Percentiles rank a stretch among this genome's conserved stretches.
phyloP scores from a whole-genome alignment of 73 alveolate species.

The Urostyla sp. region DNA sequence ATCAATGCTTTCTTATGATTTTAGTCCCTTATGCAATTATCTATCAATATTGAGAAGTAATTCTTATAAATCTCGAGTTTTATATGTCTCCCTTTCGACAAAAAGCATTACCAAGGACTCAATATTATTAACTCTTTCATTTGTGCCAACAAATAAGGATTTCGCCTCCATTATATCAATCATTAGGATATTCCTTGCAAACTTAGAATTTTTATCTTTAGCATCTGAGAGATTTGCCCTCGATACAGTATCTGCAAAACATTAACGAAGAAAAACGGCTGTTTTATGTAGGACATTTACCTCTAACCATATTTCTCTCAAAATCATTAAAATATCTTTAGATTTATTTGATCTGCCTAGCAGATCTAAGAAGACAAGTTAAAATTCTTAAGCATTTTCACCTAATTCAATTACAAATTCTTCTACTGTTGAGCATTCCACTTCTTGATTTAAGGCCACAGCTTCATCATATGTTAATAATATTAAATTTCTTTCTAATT shows the following conservation, averaged over 20 bases:
- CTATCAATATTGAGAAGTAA: constrained; percentile 27
- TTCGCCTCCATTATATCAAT: constrained; percentile 63
- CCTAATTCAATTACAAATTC: constrained; percentile 66
- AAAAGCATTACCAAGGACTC: constrained; percentile 53
- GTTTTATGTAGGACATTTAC: constrained; percentile 67
- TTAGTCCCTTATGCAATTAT: constrained; percentile 13
- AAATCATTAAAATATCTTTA: constrained; percentile 30
- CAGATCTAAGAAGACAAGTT: constrained; percentile 40
- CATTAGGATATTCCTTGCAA: constrained; percentile 47
- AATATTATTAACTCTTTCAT: constrained; percentile 48
- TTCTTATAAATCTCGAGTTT: constrained; percentile 37
- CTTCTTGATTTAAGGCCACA: constrained; percentile 38
- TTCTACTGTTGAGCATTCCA: constrained; percentile 58
- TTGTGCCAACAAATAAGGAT: constrained; percentile 50
- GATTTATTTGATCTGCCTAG: constrained; percentile 43
- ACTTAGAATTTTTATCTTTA: constrained; percentile 57
- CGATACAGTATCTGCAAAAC: constrained; percentile 66
- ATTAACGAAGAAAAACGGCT: constrained; percentile 59
- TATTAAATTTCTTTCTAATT: constrained; percentile 30
- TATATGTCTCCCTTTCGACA: constrained; percentile 65
- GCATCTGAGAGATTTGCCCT: constrained; percentile 59
- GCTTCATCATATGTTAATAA: constrained; percentile 53
- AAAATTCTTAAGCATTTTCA: constrained; percentile 58
- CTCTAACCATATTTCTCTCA: constrained; percentile 70
- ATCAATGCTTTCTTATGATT: constrained; percentile 17